Evolutionary conservation across 2,329 filamentous ascomycete genomes (phyloP), one percentile per base, ranked within the genome.

Genomic region (Alternaria gaisen): DNA sequence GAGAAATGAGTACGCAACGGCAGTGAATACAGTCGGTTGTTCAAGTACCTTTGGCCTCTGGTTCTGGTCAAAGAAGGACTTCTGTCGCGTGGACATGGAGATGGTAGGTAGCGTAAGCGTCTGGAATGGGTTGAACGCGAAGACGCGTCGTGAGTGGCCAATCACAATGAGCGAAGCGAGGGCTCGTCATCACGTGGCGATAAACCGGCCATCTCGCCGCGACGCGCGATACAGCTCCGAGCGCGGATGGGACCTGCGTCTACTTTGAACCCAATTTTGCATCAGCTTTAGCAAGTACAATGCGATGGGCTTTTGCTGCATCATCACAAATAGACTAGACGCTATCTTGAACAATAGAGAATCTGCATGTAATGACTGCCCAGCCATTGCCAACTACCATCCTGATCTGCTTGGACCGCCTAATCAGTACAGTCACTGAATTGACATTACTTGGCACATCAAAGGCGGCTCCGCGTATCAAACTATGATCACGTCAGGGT

Each of bases 41-140:
- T 34, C 58, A 53, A 40, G 36, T 70, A 82, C 81, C 74, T 82
- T 81, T 36, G 67, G 68, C 60, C 73, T 79, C 61, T 76, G 75
- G 52, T 82, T 73, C 69, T 84, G 80, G 60, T 85, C 82, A 70
- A 84, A 84, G 76, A 85, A 85, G 62, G 82, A 83, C 71, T 80
- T 83, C 64, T 84, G 83, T 63, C 80, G 80, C 54, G 77, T 79
- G 60, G 81, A 78, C 81, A 83, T 83, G 59, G 66, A 65, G 72
- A 67, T 61, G 58, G 56, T 60, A 50, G 59, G 63, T 26, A 44
- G 54, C 44, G 53, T 55, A 24, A 30, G 41, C 47, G 55, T 53
- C 36, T 46, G 18, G 42, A 38, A 53, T 56, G 47, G 53, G 46
- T 41, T 59, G 56, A 24, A 61, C 63, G 63, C 67, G 61, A 53